Percentiles rank a stretch among this genome's conserved stretches.
phyloP scores from a whole-genome alignment of 2,329 filamentous ascomycete genomes.

The Endoconidiophora polonica region DNA sequence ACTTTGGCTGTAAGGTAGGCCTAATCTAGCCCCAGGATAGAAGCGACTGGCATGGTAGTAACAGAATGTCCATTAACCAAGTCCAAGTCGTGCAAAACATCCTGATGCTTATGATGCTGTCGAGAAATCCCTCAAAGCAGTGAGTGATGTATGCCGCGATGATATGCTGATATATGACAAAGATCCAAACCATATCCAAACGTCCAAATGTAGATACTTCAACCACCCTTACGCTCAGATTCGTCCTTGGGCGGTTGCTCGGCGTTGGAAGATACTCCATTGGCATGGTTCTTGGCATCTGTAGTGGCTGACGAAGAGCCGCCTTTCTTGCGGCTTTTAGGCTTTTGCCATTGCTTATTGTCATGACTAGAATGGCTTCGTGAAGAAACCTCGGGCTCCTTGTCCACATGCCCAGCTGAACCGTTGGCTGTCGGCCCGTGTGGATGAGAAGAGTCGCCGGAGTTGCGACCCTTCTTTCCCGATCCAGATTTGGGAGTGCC shows the following conservation, averaged over 20 bases:
- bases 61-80: too few relatives aligned
- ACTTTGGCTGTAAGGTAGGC: too few relatives aligned
- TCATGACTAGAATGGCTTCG: conserved; percentile 17
- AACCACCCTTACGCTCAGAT: conserved; percentile 47
- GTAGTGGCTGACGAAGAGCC: conserved; percentile 27
- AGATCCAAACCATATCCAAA: too few relatives aligned
- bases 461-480: conserved; percentile 8
- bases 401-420: not conserved
- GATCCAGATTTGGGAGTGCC: not conserved
- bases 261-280: conserved; percentile 23
- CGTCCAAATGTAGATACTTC: conserved; percentile 15
- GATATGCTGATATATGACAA: too few relatives aligned
- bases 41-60: too few relatives aligned
- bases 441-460: not conserved
- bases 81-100: too few relatives aligned
- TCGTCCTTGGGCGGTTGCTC: conserved; percentile 42
- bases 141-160: too few relatives aligned
- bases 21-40: too few relatives aligned
- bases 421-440: not conserved
- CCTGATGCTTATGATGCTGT: too few relatives aligned
- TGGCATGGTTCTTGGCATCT: conserved; percentile 19
- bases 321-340: conserved; percentile 36
- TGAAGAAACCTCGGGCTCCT: conserved; percentile 32
- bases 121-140: too few relatives aligned
- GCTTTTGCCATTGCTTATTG: conserved; percentile 38